Evolutionary conservation across 208 protist species (phyloP), one percentile per base, ranked within the genome.

Genomic region (Angomonas desouzai): DNA sequence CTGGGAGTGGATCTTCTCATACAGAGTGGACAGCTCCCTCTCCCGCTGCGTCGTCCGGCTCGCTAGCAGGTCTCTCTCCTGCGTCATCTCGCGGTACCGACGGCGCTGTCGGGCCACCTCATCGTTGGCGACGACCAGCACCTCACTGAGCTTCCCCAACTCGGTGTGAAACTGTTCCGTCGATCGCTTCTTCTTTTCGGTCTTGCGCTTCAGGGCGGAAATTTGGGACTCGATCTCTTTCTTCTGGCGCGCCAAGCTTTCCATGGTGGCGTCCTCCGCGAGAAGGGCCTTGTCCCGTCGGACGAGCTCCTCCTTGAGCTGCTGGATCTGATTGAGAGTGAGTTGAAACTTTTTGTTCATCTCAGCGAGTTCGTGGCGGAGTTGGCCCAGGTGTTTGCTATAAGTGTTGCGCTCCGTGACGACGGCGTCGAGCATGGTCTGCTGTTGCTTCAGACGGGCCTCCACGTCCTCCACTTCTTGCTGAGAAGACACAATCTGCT

Each of bases 1-100:
- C 67, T 99, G 93, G 22, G 98, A 93, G 64, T 90, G 93, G n/a
- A 99, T 91, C 68, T 97, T 97, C 62, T 99, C 97, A 74, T 98
- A 99, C 9, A 99, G 70, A 48, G 80, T 55, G 48, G 85, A 81
- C 16, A 99, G 81, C 79, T 99, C 97, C 68, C 96, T 87, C 49
- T 97, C 92, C 27, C 97, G 79, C 48, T 91, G 64, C 43, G 99
- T 97, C n/a, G 98, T 83, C 68, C 99, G 91, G 33, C 80, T 81
- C 43, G 79, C 76, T 3, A 98, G 80, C 13, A 97, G 81, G 68
- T 99, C 96, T 28, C 97, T 73, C 77, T 99, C 97, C 58, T 95
- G 93, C 23, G 98, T 78, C n/a, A 98, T 88, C 32, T 82, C 76
- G 13, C 92, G 76, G 68, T 90, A 94, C 28, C 98, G 92, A 34